phyloP scores from a whole-genome alignment of 345 rosid species.

The Citropsis articulata region DNA sequence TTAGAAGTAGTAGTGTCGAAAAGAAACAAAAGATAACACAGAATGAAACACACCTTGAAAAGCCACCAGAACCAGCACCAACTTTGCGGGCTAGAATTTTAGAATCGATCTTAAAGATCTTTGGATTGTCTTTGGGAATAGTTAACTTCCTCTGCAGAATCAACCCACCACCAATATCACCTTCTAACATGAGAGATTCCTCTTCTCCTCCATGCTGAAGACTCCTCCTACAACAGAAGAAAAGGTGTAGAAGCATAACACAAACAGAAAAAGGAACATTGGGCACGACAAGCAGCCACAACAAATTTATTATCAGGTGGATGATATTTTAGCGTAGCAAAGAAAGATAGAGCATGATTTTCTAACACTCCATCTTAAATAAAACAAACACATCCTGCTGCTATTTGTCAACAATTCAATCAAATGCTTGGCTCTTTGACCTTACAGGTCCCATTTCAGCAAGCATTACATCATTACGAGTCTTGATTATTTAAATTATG shows the following conservation, averaged over 20 bases:
- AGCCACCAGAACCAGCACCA: constrained; percentile 96
- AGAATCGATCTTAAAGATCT: constrained; percentile 56
- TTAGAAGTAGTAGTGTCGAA: background rate
- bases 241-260: background rate
- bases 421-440: background rate
- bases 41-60: constrained; percentile 59
- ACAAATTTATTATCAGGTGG: background rate
- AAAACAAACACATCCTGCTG: background rate
- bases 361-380: background rate
- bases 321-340: background rate
- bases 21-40: background rate
- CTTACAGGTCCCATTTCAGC: background rate
- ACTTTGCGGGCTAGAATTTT: constrained; percentile 63
- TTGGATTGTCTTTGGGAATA: constrained; percentile 45
- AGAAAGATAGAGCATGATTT: background rate
- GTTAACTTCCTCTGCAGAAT: constrained; percentile 51
- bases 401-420: background rate
- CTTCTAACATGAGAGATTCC: constrained; percentile 64
- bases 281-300: background rate
- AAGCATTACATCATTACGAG: background rate
- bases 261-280: background rate
- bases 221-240: constrained; percentile 51
- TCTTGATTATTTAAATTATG: background rate
- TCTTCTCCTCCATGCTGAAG: constrained; percentile 77
- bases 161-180: constrained; percentile 82